These are phyloP conservation scores for Pleurotus platypus DNA, from an alignment of 768 basidiomycete genomes.

Conservation along the genomic window DNA sequence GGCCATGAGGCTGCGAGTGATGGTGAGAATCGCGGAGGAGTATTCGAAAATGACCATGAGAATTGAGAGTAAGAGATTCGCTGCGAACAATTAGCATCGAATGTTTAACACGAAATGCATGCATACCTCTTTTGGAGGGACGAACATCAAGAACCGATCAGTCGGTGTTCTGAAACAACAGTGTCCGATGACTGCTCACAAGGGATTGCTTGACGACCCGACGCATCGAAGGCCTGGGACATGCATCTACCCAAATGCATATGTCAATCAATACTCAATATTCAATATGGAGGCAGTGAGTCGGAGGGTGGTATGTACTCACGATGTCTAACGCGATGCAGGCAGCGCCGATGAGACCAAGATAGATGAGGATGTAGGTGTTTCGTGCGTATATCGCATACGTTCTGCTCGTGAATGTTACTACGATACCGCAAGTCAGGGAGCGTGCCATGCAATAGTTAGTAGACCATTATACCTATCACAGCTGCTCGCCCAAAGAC, in stretches of 20 bases:
- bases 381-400: conserved; percentile 23
- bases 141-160: background rate
- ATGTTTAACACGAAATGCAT: background rate
- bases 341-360: conserved; percentile 17
- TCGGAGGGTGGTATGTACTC: background rate
- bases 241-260: conserved; percentile 14
- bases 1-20: conserved; percentile 19
- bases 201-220: conserved; percentile 16
- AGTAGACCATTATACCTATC: conserved; percentile 14
- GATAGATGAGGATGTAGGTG: conserved; percentile 16
- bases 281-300: too few relatives aligned
- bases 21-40: conserved; percentile 20
- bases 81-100: conserved; percentile 8
- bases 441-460: background rate
- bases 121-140: conserved; percentile 1
- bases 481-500: conserved; percentile 25
- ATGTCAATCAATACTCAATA: background rate
- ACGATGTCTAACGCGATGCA: conserved; percentile 23
- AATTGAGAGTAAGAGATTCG: conserved; percentile 22
- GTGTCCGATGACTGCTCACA: conserved; percentile 11
- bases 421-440: background rate
- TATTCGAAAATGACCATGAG: conserved; percentile 24
- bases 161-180: background rate
- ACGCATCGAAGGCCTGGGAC: conserved; percentile 19
- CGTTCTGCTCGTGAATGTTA: conserved; percentile 14